Percentiles rank a stretch among this genome's conserved stretches.
Evolutionary conservation across 345 rosid species (phyloP).

Genomic region (Eucalyptus sp.): DNA sequence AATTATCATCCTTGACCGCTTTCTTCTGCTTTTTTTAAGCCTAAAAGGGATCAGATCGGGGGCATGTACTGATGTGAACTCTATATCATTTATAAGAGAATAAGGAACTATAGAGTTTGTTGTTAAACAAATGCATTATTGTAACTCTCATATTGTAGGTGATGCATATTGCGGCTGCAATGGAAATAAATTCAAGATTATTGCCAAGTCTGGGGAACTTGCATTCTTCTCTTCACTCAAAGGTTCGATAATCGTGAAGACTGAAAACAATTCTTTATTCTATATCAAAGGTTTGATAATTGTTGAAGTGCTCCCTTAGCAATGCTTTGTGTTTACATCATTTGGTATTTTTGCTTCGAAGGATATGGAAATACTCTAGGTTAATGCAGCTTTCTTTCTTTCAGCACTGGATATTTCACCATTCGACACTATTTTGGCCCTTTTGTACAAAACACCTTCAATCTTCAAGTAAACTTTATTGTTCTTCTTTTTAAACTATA

Average conservation of each 20-base stretch:
- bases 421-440: background rate
- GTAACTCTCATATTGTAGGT: conserved; percentile 34
- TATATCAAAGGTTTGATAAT: background rate
- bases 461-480: background rate
- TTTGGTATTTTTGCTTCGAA: background rate
- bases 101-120: background rate
- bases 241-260: conserved; percentile 31
- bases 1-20: background rate
- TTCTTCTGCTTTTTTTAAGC: background rate
- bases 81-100: background rate
- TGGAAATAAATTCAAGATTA: conserved; percentile 77
- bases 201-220: conserved; percentile 64
- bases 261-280: background rate
- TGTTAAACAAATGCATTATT: background rate
- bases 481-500: background rate
- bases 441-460: background rate
- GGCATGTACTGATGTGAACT: background rate
- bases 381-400: background rate
- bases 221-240: conserved; percentile 58
- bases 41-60: background rate
- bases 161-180: conserved; percentile 97
- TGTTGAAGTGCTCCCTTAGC: background rate
- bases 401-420: background rate
- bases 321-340: background rate
- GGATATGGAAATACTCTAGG: background rate